Evolutionary conservation across 2,329 filamentous ascomycete species (phyloP), one percentile per base, ranked within the genome.

Genomic region (Ophiostoma novo-ulmi): DNA sequence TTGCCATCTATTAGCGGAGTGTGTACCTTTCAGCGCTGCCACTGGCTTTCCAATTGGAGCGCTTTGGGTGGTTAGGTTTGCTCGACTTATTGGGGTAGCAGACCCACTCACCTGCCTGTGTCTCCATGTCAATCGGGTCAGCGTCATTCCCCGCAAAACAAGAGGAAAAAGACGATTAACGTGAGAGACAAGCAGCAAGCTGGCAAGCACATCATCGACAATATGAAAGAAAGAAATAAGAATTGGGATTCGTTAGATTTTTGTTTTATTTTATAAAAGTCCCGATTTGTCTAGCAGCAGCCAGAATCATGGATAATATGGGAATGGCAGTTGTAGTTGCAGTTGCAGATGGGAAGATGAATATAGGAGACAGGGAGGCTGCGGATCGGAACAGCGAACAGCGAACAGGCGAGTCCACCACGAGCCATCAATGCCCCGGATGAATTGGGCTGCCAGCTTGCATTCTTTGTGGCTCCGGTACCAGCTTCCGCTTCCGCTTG

Each of bases 21-120:
- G 14, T 65, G 35, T 65, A 14, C 26, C 35, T 65, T 17, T 20
- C 26, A 58, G 52, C 22, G 52, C 26, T 10, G 1, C 38, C 26
- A 7, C 39, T 14, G 26, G 68, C 55, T 69, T 68, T 64, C 22
- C 68, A 72, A 70, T 61, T 17, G 58, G 14, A 17, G 58, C 55
- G 17, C 52, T 68, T 14, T 71, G 68, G 68, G 68, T 70, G 68
- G 71, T 52, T 52, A 65, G 10, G 11, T 35, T 41, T 64, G 68
- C 61, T 64, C 55, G 31, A 22, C 31, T 64, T 64, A 48, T 69
- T 71, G 70, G 70, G 68, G 70, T 69, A 69, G 20, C 14, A 1
- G 39, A 26, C 48, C 48, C 65, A 65, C 22, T 26, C 26, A 14
- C 58, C 41, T 26, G 35, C 35, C 35, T 36, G 14, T 67, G 39